phyloP scores from a whole-genome alignment of 441 rosid genomes.

The Brassica balearica region DNA sequence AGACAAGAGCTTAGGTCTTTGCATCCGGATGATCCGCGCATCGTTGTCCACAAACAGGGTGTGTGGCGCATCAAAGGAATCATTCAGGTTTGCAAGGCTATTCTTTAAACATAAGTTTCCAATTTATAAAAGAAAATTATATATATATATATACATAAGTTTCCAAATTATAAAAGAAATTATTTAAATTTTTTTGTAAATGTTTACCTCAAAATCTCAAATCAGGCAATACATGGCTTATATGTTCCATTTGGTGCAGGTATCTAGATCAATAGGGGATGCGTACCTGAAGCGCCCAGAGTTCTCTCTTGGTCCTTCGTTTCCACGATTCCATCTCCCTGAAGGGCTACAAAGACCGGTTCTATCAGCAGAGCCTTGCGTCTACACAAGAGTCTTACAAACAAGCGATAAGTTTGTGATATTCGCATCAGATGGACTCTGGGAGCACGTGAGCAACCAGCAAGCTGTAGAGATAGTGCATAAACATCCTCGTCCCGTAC shows the following conservation, averaged over 20 bases:
- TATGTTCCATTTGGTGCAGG: slow-evolving; percentile 52
- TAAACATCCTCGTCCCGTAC: slow-evolving; percentile 71
- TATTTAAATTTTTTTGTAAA: no score
- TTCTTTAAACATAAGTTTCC: no score
- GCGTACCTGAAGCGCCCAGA: slow-evolving; percentile 88
- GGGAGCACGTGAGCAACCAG: slow-evolving; percentile 88
- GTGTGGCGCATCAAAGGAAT: slow-evolving; percentile 69
- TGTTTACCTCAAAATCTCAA: no score
- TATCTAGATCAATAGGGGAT: slow-evolving; percentile 94
- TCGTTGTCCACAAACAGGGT: slow-evolving; percentile 80
- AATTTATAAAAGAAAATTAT: no score
- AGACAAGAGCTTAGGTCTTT: slow-evolving; percentile 83
- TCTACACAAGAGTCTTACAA: slow-evolving; percentile 60
- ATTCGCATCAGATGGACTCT: slow-evolving; percentile 96
- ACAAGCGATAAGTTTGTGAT: slow-evolving; percentile 76
- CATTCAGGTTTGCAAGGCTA: slow-evolving; percentile 68
- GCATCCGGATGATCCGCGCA: slow-evolving; percentile 88
- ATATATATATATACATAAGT: no score
- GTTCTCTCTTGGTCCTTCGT: slow-evolving; percentile 78
- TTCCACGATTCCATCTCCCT: slow-evolving; percentile 79
- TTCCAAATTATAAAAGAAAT: no score
- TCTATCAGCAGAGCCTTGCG: slow-evolving; percentile 75
- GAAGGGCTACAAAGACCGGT: slow-evolving; percentile 79
- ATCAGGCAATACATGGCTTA: neutral
- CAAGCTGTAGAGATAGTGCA: slow-evolving; percentile 81